These are phyloP conservation scores for Alternaria sp. DNA, from an alignment of 2,329 filamentous ascomycete species.

Conservation along the genomic window DNA sequence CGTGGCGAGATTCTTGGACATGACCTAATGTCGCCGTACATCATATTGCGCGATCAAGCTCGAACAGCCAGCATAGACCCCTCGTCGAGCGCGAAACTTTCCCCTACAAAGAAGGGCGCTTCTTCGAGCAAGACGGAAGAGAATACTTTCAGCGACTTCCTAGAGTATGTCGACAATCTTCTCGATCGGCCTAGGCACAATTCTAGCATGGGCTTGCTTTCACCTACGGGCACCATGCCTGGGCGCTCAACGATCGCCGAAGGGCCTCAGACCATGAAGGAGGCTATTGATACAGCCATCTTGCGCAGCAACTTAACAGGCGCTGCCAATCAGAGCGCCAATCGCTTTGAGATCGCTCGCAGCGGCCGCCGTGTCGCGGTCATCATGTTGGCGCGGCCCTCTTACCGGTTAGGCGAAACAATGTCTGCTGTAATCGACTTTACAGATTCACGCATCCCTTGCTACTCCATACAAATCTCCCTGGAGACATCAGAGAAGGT, in stretches of 20 bases:
- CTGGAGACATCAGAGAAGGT: conserved; percentile 89
- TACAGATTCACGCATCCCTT: conserved; percentile 74
- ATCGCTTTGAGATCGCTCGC: conserved; percentile 92
- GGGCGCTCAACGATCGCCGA: conserved; percentile 61
- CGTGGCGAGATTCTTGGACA: conserved; percentile 89
- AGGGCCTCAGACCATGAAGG: conserved; percentile 70
- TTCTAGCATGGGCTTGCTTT: conserved; percentile 65
- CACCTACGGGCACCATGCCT: conserved; percentile 68
- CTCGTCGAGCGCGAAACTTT: conserved; percentile 8
- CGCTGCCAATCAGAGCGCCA: conserved; percentile 78
- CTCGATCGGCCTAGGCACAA: conserved; percentile 45
- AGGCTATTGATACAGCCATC: conserved; percentile 90
- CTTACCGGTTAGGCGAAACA: conserved; percentile 87
- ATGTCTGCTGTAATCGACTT: conserved; percentile 88
- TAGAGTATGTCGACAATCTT: conserved; percentile 56
- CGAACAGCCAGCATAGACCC: conserved; percentile 52
- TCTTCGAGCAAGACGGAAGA: conserved; percentile 51
- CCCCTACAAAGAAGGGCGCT: conserved; percentile 24
- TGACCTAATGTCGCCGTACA: conserved; percentile 92
- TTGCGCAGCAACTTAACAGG: conserved; percentile 67
- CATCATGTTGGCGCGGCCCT: conserved; percentile 84
- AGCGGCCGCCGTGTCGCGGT: conserved; percentile 92
- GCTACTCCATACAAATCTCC: conserved; percentile 82
- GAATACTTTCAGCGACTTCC: conserved; percentile 43
- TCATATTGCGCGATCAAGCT: conserved; percentile 84